Percentiles rank a stretch among this genome's conserved stretches.
Evolutionary conservation across 306 rosid genomes (phyloP).

Genomic region (Dryas drummondii): DNA sequence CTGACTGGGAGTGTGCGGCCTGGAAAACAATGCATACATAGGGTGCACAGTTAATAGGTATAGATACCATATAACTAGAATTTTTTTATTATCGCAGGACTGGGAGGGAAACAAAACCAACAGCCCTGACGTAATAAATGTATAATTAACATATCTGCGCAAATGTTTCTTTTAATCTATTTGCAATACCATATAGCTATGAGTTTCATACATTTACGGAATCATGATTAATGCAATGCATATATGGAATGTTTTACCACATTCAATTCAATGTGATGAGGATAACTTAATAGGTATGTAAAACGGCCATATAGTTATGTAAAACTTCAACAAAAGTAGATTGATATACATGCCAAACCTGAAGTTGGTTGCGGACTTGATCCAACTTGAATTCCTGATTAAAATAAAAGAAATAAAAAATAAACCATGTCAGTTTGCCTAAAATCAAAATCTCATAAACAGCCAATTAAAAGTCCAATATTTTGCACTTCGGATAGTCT

Average conservation of each 20-base stretch:
- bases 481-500: slow-evolving; percentile 9
- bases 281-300: not conserved
- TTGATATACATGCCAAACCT: slow-evolving; percentile 49
- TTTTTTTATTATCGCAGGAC: not conserved
- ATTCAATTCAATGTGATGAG: not conserved
- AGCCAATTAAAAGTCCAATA: not conserved
- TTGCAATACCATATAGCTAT: not conserved
- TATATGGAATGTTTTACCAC: not conserved
- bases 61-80: not conserved
- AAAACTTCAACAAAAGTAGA: not conserved
- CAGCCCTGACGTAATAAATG: not conserved
- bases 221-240: not conserved
- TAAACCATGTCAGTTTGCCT: slow-evolving; percentile 33
- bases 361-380: slow-evolving; percentile 81
- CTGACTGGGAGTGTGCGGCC: slow-evolving; percentile 86
- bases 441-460: not conserved
- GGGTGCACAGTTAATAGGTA: not conserved
- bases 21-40: slow-evolving; percentile 32
- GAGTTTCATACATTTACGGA: not conserved
- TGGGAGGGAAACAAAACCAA: not conserved
- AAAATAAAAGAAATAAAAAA: slow-evolving; percentile 5
- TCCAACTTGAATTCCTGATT: slow-evolving; percentile 84
- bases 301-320: not conserved
- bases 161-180: not conserved
- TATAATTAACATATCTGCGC: not conserved